Base-by-base conservation (phyloP, 306 rosid species). In the Argentina anserina region DNA sequence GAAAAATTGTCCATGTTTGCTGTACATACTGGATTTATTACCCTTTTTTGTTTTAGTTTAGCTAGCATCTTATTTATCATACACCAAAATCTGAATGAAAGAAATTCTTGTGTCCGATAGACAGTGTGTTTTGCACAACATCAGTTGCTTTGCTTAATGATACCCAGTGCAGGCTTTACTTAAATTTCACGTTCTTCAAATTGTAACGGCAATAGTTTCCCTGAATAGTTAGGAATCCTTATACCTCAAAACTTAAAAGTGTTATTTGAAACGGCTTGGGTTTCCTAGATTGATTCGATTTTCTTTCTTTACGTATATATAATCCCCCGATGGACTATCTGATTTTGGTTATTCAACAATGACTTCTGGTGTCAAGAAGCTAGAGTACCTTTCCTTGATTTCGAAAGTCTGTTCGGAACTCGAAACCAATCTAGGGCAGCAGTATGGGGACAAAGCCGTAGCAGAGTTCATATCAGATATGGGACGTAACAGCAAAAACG, bases 341-440 rank as follows among this genome's bases (percentile, higher is more conserved):
- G 34, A 12, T 28, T 25, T 23, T 9, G 25, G 1, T 13, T 53
- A 23, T 6, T 23, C 64, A 58, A 28, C 39, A 58, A 90, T 88
- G 94, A 87, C 67, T 31, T 42, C 68, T 15, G 1, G 39, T 18
- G 81, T 90, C 81, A 85, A 88, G 87, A 81, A 87, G 86, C 82
- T 92, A 5, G 95, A 90, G 60, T 87, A 85, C 76, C 69, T 87
- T 8, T 90, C 96, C 3, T 88, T 92, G n/a, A 90, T 90, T 31
- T 92, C 95, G 12, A 92, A 87, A 82, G 91, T 92, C 1, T 84
- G 92, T 68, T 76, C 96, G 0, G 98, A 90, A 71, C 84, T 92
- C 15, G 96, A 92, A 53, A 82, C 90, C 28, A 96, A 92, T 81
- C 75, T 89, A 14, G 96, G 98, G 64, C 64, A 6, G 3, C 39